Evolutionary conservation across 208 protist genomes (phyloP).

Genomic region (Naegleria gruberi): DNA sequence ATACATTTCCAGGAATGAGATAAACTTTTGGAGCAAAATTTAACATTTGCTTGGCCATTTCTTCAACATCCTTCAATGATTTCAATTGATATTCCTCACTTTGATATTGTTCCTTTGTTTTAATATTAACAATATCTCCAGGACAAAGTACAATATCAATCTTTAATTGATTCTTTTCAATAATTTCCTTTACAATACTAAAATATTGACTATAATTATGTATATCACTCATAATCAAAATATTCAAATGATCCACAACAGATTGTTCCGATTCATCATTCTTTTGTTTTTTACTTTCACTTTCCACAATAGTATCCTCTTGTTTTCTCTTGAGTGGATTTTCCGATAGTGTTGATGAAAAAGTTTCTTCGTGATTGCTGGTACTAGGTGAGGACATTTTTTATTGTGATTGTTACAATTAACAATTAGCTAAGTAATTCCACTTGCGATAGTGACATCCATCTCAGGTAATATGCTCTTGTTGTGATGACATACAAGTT

Average conservation of each 20-base stretch:
- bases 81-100: not conserved
- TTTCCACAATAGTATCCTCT: too few relatives aligned
- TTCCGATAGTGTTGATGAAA: too few relatives aligned
- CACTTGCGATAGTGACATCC: too few relatives aligned
- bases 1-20: not conserved
- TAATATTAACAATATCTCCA: not conserved
- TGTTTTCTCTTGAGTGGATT: too few relatives aligned
- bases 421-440: too few relatives aligned
- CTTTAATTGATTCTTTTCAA: not conserved
- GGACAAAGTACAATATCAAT: not conserved
- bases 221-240: not conserved
- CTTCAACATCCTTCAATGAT: not conserved
- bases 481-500: too few relatives aligned
- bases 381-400: too few relatives aligned
- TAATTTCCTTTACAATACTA: not conserved
- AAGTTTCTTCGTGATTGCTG: too few relatives aligned
- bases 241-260: not conserved
- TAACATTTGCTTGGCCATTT: not conserved
- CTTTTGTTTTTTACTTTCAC: too few relatives aligned
- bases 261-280: too few relatives aligned
- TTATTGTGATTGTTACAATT: too few relatives aligned
- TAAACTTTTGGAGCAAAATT: not conserved
- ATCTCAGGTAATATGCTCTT: too few relatives aligned
- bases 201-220: not conserved
- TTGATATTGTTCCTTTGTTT: not conserved